Conservation (phyloP, 768 basidiomycete species). For the Tricholoma sp. region DNA sequence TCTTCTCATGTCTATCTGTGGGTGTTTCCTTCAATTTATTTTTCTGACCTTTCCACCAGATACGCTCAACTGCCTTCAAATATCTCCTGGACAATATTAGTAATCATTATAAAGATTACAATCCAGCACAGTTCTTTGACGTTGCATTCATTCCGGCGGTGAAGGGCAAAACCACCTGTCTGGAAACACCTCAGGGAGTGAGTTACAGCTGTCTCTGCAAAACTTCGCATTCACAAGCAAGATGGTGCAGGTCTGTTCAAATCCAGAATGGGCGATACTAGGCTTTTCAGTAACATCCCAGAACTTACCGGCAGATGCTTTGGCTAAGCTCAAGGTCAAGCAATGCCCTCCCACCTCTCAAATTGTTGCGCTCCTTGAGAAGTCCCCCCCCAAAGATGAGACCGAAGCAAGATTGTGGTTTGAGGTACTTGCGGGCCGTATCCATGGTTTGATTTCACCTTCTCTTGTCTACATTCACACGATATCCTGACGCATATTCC, state of each 20-base stretch:
- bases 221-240: background rate
- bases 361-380: slow-evolving; percentile 55
- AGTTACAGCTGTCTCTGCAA: slow-evolving; percentile 7
- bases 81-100: slow-evolving; percentile 78
- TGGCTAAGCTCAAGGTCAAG: slow-evolving; percentile 60
- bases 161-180: slow-evolving; percentile 40
- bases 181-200: slow-evolving; percentile 68
- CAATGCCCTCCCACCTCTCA: slow-evolving; percentile 62
- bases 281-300: slow-evolving; percentile 71
- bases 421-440: slow-evolving; percentile 55
- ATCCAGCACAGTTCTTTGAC: slow-evolving; percentile 47
- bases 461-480: background rate
- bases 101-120: slow-evolving; percentile 55
- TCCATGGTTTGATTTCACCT: slow-evolving; percentile 41
- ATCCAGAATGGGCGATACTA: slow-evolving; percentile 62
- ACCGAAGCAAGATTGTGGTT: slow-evolving; percentile 63
- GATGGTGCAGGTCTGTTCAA: slow-evolving; percentile 58
- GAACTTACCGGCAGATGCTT: slow-evolving; percentile 43
- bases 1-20: background rate
- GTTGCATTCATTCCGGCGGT: slow-evolving; percentile 79
- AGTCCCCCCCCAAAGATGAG: slow-evolving; percentile 52
- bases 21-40: background rate
- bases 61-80: slow-evolving; percentile 61
- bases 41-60: slow-evolving; percentile 12
- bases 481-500: slow-evolving; percentile 1